Conservation (phyloP, 2,329 filamentous ascomycete genomes). For the Curvularia eragrostidis region DNA sequence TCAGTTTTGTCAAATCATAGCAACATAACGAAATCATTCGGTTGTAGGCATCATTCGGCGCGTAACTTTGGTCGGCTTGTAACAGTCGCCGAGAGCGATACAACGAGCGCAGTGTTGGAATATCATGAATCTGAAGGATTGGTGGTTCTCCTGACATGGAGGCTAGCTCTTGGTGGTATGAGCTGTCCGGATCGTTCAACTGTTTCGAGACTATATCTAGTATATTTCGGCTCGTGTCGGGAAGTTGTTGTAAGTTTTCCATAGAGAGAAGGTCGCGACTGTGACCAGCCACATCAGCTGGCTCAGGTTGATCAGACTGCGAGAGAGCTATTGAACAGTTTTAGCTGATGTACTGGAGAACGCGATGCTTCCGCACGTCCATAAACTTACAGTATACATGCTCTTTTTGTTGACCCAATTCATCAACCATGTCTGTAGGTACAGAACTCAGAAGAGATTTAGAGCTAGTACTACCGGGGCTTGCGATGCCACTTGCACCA, state of each 20-base stretch:
- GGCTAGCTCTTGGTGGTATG: conserved; percentile 17
- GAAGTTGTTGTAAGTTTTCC: conserved; percentile 34
- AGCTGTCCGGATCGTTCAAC: conserved; percentile 15
- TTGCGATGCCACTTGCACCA: conserved; percentile 42
- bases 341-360: neutral
- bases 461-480: conserved; percentile 33
- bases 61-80: conserved; percentile 38
- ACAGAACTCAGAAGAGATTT: conserved; percentile 29
- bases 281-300: neutral
- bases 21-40: conserved; percentile 39
- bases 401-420: conserved; percentile 1
- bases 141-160: conserved; percentile 1
- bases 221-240: conserved; percentile 33
- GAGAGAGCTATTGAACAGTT: neutral
- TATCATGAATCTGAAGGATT: conserved; percentile 25
- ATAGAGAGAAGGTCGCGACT: conserved; percentile 24
- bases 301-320: neutral
- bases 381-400: neutral
- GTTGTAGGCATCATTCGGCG: conserved; percentile 42
- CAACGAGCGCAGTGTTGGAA: conserved; percentile 38
- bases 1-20: conserved; percentile 42
- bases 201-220: conserved; percentile 26
- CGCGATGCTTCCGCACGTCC: no score
- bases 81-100: conserved; percentile 35
- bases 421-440: conserved; percentile 18